Conservation (phyloP, 768 basidiomycete genomes). For the Gloeopeniophorella convolvens region DNA sequence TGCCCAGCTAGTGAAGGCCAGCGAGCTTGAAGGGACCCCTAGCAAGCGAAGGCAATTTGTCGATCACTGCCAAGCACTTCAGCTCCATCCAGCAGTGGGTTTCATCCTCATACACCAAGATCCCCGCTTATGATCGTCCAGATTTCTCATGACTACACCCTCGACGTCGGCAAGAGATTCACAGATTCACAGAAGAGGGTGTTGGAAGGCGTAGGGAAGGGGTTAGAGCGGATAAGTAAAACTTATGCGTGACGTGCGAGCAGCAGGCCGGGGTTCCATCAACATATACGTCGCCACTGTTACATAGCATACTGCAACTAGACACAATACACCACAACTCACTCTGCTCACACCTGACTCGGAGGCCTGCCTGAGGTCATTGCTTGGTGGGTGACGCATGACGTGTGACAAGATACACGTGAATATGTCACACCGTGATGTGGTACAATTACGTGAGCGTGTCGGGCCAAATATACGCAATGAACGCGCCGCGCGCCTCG, state of each 20-base stretch:
- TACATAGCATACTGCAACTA: too few relatives aligned
- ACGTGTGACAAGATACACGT: background rate
- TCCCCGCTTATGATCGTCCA: constrained; percentile 24
- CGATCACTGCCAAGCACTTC: constrained; percentile 41
- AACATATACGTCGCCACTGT: too few relatives aligned
- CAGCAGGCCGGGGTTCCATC: background rate
- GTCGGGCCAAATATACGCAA: constrained; percentile 2
- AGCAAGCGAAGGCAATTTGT: constrained; percentile 49
- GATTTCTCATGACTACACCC: constrained; percentile 61
- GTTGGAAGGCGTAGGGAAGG: constrained; percentile 65
- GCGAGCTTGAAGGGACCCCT: constrained; percentile 44
- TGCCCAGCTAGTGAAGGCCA: constrained; percentile 39
- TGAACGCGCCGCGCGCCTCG: background rate
- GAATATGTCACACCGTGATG: constrained; percentile 4
- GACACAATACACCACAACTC: too few relatives aligned
- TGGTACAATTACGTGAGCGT: constrained; percentile 17
- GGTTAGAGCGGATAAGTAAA: constrained; percentile 48
- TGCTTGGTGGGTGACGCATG: background rate
- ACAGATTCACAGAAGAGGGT: constrained; percentile 67
- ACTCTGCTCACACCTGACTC: too few relatives aligned
- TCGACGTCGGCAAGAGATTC: constrained; percentile 55
- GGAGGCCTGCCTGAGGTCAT: too few relatives aligned
- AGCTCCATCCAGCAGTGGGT: constrained; percentile 31
- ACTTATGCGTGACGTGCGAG: constrained; percentile 24
- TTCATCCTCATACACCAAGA: background rate